phyloP scores from a whole-genome alignment of 306 rosid species.

The Hylodesmum podocarpum region DNA sequence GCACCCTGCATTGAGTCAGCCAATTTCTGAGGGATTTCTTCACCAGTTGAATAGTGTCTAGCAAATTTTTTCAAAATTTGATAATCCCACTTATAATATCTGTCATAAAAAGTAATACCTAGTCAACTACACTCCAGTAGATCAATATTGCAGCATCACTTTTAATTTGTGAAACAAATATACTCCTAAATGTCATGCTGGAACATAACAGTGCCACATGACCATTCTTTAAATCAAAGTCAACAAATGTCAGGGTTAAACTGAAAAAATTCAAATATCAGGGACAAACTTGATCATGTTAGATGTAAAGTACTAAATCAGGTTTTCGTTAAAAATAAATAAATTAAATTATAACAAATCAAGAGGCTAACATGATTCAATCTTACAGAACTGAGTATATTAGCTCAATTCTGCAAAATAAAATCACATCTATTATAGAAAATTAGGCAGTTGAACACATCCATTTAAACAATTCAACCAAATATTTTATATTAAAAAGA shows the following conservation, averaged over 20 bases:
- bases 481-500: constrained; percentile 15
- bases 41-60: constrained; percentile 85
- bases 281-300: background rate
- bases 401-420: background rate
- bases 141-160: background rate
- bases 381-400: background rate
- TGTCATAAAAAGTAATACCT: constrained; percentile 32
- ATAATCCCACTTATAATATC: constrained; percentile 91
- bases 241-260: background rate
- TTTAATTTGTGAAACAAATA: background rate
- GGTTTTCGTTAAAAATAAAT: background rate
- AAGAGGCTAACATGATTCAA: background rate
- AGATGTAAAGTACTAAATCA: background rate
- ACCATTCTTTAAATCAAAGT: background rate
- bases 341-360: too few relatives aligned
- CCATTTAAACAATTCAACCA: background rate
- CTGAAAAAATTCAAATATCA: background rate
- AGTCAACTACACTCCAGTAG: background rate
- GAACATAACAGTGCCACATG: background rate
- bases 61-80: constrained; percentile 88
- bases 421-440: background rate
- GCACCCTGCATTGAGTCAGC: constrained; percentile 80
- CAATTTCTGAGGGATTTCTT: constrained; percentile 75
- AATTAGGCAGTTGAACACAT: background rate
- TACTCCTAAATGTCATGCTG: background rate